phyloP scores from a whole-genome alignment of 768 basidiomycete species.

The Tulasnella calospora region DNA sequence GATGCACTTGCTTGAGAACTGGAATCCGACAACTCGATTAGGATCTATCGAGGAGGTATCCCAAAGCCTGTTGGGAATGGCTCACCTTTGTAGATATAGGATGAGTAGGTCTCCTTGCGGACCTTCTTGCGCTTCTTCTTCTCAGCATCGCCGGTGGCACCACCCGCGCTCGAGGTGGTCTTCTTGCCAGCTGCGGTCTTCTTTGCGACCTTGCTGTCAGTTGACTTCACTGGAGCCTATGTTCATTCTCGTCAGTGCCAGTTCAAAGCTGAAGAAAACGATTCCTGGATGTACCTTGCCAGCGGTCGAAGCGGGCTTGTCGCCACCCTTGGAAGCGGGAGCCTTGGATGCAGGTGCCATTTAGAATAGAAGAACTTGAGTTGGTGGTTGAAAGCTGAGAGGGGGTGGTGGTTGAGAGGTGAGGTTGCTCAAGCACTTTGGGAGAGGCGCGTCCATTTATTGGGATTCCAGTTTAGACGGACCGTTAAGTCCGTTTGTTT shows the following conservation, averaged over 20 bases:
- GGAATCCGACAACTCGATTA: not conserved
- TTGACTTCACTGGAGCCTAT: constrained; percentile 47
- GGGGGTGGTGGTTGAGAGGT: not conserved
- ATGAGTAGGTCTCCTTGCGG: constrained; percentile 88
- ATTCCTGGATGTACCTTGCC: constrained; percentile 42
- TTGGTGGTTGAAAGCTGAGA: not conserved
- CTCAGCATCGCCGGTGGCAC: constrained; percentile 45
- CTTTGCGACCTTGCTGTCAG: constrained; percentile 55
- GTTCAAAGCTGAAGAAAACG: not conserved
- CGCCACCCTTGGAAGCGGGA: constrained; percentile 59
- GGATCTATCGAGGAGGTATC: not conserved
- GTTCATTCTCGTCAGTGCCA: not conserved
- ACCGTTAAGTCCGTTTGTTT: not conserved
- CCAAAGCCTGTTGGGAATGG: constrained; percentile 13
- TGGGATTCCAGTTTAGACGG: not conserved
- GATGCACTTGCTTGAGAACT: constrained; percentile 97
- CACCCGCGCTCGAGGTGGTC: constrained; percentile 52
- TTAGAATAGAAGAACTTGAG: not conserved
- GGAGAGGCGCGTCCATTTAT: constrained; percentile 1
- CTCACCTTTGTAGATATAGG: constrained; percentile 90
- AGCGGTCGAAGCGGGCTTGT: constrained; percentile 53
- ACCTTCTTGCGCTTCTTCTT: constrained; percentile 82
- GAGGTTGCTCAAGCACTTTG: not conserved
- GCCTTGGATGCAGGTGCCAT: constrained; percentile 36
- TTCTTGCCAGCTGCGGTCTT: constrained; percentile 61